A percentile compares a stretch with the other conserved stretches of the same genome.
Evolutionary conservation across 352 stramenopile species (phyloP).

Genomic region (Phytophthora europaea): DNA sequence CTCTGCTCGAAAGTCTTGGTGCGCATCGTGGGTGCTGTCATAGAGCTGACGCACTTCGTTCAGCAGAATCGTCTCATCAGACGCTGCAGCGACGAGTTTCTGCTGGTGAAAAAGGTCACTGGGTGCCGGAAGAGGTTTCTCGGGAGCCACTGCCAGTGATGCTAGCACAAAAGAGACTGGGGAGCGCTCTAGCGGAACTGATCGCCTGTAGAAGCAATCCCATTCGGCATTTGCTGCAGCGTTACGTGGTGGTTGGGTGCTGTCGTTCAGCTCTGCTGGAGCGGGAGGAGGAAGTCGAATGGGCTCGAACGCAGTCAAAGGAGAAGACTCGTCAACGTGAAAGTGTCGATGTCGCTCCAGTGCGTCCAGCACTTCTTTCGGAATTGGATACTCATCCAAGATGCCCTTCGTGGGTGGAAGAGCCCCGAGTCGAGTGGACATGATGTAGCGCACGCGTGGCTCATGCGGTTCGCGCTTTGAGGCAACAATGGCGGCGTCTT

Average conservation of each 20-base stretch:
- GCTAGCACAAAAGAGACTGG: constrained; percentile 77
- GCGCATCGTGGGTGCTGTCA: constrained; percentile 69
- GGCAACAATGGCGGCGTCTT: constrained; percentile 46
- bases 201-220: constrained; percentile 72
- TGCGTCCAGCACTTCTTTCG: constrained; percentile 72
- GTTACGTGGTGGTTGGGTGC: not conserved
- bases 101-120: constrained; percentile 80
- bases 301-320: constrained; percentile 68
- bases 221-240: constrained; percentile 37
- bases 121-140: constrained; percentile 56
- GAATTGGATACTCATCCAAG: constrained; percentile 78
- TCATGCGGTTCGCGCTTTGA: constrained; percentile 45
- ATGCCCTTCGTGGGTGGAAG: constrained; percentile 71
- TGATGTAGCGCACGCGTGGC: constrained; percentile 77
- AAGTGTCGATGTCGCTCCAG: constrained; percentile 73
- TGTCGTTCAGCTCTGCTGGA: constrained; percentile 12
- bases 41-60: constrained; percentile 73
- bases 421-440: constrained; percentile 62
- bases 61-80: constrained; percentile 67
- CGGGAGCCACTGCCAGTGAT: constrained; percentile 58
- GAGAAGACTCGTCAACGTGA: constrained; percentile 68
- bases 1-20: constrained; percentile 65
- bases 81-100: constrained; percentile 47
- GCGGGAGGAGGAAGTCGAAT: constrained; percentile 29
- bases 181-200: constrained; percentile 69